phyloP scores from a whole-genome alignment of 1,284 basidiomycete genomes.

The Trametes versicolor region DNA sequence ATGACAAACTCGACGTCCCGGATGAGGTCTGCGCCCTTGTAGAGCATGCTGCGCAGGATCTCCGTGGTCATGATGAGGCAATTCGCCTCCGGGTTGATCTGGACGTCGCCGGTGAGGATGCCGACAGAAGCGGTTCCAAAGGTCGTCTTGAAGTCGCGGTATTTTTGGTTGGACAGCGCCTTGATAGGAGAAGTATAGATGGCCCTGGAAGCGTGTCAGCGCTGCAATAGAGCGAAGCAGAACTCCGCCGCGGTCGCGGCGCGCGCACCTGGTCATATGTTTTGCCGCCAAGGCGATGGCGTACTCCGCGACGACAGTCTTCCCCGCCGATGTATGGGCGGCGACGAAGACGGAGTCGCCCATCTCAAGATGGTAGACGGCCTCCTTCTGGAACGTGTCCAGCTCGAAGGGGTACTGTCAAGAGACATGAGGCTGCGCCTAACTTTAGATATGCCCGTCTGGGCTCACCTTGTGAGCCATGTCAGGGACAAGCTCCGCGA shows the following conservation, averaged over 20 bases:
- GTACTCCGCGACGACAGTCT: conserved; percentile 99
- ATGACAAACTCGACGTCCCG: conserved; percentile 99
- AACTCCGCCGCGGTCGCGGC: neutral
- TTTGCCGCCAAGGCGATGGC: conserved; percentile 96
- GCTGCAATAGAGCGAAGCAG: conserved; percentile 17
- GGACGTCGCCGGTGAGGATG: conserved; percentile 98
- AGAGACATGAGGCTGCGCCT: conserved; percentile 30
- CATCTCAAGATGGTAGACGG: conserved; percentile 97
- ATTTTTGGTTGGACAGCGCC: conserved; percentile 98
- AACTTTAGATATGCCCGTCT: neutral
- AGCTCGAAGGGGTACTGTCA: conserved; percentile 86
- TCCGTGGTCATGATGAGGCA: conserved; percentile 99
- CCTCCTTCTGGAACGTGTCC: conserved; percentile 96
- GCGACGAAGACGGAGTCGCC: conserved; percentile 99
- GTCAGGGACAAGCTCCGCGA: conserved; percentile 87
- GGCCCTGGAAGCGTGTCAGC: conserved; percentile 62
- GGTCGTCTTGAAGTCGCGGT: conserved; percentile 97
- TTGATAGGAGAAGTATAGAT: conserved; percentile 99
- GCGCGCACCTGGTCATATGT: conserved; percentile 93
- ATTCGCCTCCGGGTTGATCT: conserved; percentile 98
- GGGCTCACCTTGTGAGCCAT: conserved; percentile 84
- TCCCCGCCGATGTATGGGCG: conserved; percentile 99
- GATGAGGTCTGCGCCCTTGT: conserved; percentile 98
- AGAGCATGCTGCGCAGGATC: conserved; percentile 97
- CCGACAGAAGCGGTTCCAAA: conserved; percentile 95